Percentiles rank a stretch among this genome's conserved stretches.
These are phyloP conservation scores for Rhodomyrtus tomentosa DNA, from an alignment of 345 rosid species.

Conservation along the genomic window DNA sequence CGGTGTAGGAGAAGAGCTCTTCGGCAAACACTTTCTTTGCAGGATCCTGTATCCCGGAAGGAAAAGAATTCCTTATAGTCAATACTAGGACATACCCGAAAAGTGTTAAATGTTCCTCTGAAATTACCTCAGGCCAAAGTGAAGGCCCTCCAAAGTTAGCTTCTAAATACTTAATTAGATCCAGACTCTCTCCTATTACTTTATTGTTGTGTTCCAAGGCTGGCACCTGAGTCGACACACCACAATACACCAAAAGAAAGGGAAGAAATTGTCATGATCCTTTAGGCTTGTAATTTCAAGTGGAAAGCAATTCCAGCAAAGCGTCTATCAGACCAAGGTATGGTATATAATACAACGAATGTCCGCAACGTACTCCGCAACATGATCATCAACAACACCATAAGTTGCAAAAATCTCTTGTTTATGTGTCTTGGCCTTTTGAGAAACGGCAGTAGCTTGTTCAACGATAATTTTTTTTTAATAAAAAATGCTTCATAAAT, in stretches of 20 bases:
- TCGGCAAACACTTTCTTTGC: constrained; percentile 60
- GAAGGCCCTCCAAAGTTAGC: constrained; percentile 72
- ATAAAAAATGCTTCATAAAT: neutral
- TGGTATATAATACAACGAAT: neutral
- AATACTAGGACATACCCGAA: neutral
- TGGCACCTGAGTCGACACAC: constrained; percentile 42
- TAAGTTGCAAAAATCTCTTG: neutral
- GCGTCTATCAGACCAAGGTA: neutral
- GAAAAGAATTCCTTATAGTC: neutral
- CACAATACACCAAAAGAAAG: neutral
- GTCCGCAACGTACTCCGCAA: neutral
- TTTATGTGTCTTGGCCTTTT: neutral
- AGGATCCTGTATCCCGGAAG: constrained; percentile 35
- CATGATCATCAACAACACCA: neutral
- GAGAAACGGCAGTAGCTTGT: neutral
- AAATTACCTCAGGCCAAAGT: constrained; percentile 52
- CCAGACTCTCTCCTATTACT: constrained; percentile 71
- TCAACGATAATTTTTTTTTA: neutral
- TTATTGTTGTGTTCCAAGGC: constrained; percentile 71
- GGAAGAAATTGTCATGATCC: neutral
- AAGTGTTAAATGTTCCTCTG: neutral
- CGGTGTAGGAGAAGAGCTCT: constrained; percentile 43
- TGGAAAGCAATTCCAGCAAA: neutral
- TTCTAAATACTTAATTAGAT: constrained; percentile 66
- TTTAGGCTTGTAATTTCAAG: neutral